These are phyloP conservation scores for Artemisia tridentata DNA, from an alignment of 129 eudicot genomes.

Conservation along the genomic window DNA sequence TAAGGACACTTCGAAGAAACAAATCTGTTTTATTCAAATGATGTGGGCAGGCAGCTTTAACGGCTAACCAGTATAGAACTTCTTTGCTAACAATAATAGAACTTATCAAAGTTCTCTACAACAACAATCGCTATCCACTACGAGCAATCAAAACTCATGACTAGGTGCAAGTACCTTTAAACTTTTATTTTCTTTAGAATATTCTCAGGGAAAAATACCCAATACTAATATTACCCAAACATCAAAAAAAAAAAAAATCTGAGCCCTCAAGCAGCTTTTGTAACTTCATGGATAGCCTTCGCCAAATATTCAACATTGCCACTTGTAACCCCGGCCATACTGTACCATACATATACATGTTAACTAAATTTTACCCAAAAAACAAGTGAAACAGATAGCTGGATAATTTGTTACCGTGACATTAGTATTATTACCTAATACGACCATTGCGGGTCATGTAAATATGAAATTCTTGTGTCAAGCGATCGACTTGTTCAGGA, in stretches of 20 bases:
- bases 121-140: constrained; percentile 9
- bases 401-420: neutral
- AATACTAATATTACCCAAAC: constrained; percentile 9
- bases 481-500: constrained; percentile 92
- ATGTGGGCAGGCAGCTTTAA: neutral
- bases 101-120: neutral
- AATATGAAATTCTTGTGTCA: constrained; percentile 83
- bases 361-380: neutral
- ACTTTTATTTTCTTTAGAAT: constrained; percentile 23
- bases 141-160: constrained; percentile 17
- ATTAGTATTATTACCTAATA: constrained; percentile 57
- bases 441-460: constrained; percentile 97
- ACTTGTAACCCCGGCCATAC: constrained; percentile 98
- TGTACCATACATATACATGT: constrained; percentile 29
- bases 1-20: neutral
- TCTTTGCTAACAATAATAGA: constrained; percentile 5
- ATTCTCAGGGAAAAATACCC: constrained; percentile 23
- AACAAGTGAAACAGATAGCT: constrained; percentile 3
- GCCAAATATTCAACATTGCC: constrained; percentile 92
- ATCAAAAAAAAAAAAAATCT: neutral
- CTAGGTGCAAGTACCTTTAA: constrained; percentile 5
- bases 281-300: constrained; percentile 84
- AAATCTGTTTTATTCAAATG: constrained; percentile 19
- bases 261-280: constrained; percentile 46
- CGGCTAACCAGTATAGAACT: neutral